Base-by-base conservation (phyloP, 2,329 filamentous ascomycete genomes). In the Neonectria punicea region DNA sequence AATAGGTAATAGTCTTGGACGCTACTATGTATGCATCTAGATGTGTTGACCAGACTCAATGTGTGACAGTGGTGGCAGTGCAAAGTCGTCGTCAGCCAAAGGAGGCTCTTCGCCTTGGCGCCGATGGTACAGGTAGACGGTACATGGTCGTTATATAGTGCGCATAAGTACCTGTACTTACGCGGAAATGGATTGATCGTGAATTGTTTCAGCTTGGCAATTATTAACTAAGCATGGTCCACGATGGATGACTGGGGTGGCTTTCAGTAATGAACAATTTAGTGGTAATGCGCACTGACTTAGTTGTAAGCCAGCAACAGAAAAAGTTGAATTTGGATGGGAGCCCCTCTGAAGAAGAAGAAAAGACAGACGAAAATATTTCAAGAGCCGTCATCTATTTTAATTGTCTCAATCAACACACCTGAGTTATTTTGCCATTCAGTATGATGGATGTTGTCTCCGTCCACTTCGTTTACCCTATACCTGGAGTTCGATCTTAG, bases 51-150 rank as follows among this genome's bases (percentile, higher is more conserved):
- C 8, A 22, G 4, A 41, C 28, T 63, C 20, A 18, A 32, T 25
- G 32, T 43, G 41, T 22, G 16, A 54, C 43, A 22, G 43, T 20
- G 61, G 61, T 63, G 61, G 61, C 61, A 49, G 54, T 63, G 61
- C 54, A 30, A 14, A 49, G 39, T 43, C 41, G 61, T 63, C 61
- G 49, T 58, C 49, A 63, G 53, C 60, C 10, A 41, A 36, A 43
- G 9, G 16, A 39, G 41, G 30, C 53, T 30, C 28, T 28, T 47
- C 13, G 25, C 22, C 61, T 63, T 54, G 61, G 54, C 61, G 41
- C 28, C 32, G 18, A 16, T 20, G 30, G 28, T 14, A 10, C 46
- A n/a, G n/a, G 8, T 20, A 18, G 39, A 43, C 10, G 7, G 7
- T 20, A 18, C n/a, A 11, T 20, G 4, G n/a, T 3, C n/a, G 4